A percentile compares a stretch with the other conserved stretches of the same genome.
Evolutionary conservation across 1,284 basidiomycete species (phyloP).

Genomic region (Moesziomyces antarcticus): DNA sequence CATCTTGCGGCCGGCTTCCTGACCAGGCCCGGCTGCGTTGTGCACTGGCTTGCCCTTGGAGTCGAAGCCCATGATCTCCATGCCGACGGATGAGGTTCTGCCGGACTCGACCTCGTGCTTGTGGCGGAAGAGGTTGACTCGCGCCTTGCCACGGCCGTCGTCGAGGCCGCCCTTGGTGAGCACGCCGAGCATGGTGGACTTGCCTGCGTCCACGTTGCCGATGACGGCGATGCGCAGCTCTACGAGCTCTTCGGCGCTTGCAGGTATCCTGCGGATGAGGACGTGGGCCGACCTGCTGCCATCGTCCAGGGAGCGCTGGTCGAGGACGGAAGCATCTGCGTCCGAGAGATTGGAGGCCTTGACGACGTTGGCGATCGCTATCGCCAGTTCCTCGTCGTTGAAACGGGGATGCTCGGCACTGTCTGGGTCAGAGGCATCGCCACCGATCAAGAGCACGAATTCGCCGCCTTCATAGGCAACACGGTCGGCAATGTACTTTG

Average conservation of each 20-base stretch:
- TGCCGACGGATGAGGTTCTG: slow-evolving; percentile 91
- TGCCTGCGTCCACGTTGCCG: slow-evolving; percentile 86
- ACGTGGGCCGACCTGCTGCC: slow-evolving; percentile 36
- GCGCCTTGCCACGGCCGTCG: slow-evolving; percentile 91
- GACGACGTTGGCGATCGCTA: slow-evolving; percentile 40
- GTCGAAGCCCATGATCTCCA: slow-evolving; percentile 77
- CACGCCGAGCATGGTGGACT: slow-evolving; percentile 91
- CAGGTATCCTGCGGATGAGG: slow-evolving; percentile 53
- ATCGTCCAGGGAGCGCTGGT: slow-evolving; percentile 24
- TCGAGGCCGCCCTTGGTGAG: slow-evolving; percentile 81
- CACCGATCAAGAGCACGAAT: slow-evolving; percentile 46
- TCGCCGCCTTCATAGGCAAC: slow-evolving; percentile 52
- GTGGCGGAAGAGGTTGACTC: slow-evolving; percentile 91
- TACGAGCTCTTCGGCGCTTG: slow-evolving; percentile 66
- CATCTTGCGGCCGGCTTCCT: slow-evolving; percentile 53
- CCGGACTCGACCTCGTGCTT: slow-evolving; percentile 98
- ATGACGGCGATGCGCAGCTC: slow-evolving; percentile 95
- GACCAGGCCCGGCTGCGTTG: slow-evolving; percentile 34
- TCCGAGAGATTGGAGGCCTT: slow-evolving; percentile 45
- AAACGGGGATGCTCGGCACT: slow-evolving; percentile 9
- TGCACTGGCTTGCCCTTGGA: slow-evolving; percentile 54
- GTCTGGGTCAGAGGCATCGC: slow-evolving; percentile 4
- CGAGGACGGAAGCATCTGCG: slow-evolving; percentile 43
- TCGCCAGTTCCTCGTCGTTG: slow-evolving; percentile 44
- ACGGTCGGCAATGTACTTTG: slow-evolving; percentile 46